Percentiles rank a stretch among this genome's conserved stretches.
phyloP scores from a whole-genome alignment of 768 basidiomycete genomes.

The Brasilioporus rufonigricans region DNA sequence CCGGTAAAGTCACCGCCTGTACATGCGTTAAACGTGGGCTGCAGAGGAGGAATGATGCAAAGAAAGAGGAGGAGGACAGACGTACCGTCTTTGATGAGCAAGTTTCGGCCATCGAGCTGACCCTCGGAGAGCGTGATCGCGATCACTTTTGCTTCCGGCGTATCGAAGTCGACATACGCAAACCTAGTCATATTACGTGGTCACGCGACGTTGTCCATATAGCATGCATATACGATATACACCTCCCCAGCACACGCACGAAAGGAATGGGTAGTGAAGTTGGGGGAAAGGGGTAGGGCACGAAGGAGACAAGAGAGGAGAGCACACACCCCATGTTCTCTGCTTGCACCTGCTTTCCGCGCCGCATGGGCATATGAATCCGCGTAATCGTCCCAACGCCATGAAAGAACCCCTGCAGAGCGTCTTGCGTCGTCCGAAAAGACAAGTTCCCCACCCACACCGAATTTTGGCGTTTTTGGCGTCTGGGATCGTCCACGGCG shows the following conservation, averaged over 20 bases:
- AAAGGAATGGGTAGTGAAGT: no score
- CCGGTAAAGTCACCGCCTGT: conserved; percentile 75
- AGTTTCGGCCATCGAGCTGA: conserved; percentile 75
- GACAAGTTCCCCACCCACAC: conserved; percentile 96
- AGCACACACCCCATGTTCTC: conserved; percentile 77
- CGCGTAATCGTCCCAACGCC: conserved; percentile 73
- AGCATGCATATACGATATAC: neutral
- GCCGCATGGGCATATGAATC: conserved; percentile 83
- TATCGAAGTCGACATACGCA: conserved; percentile 94
- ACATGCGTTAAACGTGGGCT: neutral
- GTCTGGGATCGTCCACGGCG: conserved; percentile 10
- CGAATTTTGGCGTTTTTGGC: conserved; percentile 70
- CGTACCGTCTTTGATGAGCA: conserved; percentile 92
- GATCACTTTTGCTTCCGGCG: conserved; percentile 63
- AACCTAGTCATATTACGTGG: conserved; percentile 51
- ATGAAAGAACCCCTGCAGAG: conserved; percentile 70
- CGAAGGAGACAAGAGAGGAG: neutral
- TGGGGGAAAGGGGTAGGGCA: no score
- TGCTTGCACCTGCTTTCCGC: conserved; percentile 46
- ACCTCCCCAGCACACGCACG: no score
- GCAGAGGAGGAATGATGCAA: neutral
- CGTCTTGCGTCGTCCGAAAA: conserved; percentile 79
- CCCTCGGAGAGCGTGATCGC: conserved; percentile 84
- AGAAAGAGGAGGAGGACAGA: neutral
- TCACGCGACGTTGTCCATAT: conserved; percentile 5